Evolutionary conservation across 208 protist species (phyloP), one percentile per base, ranked within the genome.

Genomic region (Wallacemonas sp.): DNA sequence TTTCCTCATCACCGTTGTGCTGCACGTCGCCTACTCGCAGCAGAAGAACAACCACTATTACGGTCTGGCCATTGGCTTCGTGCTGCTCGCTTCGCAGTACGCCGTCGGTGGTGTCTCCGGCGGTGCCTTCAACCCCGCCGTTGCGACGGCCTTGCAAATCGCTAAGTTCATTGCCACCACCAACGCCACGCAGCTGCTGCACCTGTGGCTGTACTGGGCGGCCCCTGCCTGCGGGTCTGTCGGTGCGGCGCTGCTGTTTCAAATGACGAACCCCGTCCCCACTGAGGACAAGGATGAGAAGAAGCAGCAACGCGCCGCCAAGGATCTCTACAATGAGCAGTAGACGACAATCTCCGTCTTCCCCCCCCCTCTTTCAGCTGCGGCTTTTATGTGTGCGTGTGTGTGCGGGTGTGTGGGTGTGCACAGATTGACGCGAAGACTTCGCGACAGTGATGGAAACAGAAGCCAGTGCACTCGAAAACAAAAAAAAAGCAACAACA

Each of bases 141-240:
- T 88, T 8, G 83, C 87, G 22, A 91, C 84, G 0, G 83, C 66
- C 17, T 66, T 93, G 41, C 87, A 91, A 68, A 26, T 93, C 19
- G 81, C 78, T 17, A 91, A 89, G 68, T 87, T 85, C 60, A 81
- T 93, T 30, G 73, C 81, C 0, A 84, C 76, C 5, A 85, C 84
- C 34, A 87, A 91, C 58, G 77, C 72, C 24, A 83, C 79, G 48
- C 84, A 83, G 39, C 71, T 93, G 29, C 81, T 91, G 82, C 77
- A 91, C 61, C 27, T 93, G 64, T 93, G 87, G 84, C 55, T 93
- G 37, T 93, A 93, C 72, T 93, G 83, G 83, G 79, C 80, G 0
- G 87, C 84, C 0, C 87, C 87, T 6, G 81, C 79, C n/a, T 57
- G 53, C 22, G 87, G 87, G 1, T 83, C 87, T 0, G 55, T 93